Evolutionary conservation across 2,329 filamentous ascomycete genomes (phyloP).

Genomic region (Colletotrichum coccodes): DNA sequence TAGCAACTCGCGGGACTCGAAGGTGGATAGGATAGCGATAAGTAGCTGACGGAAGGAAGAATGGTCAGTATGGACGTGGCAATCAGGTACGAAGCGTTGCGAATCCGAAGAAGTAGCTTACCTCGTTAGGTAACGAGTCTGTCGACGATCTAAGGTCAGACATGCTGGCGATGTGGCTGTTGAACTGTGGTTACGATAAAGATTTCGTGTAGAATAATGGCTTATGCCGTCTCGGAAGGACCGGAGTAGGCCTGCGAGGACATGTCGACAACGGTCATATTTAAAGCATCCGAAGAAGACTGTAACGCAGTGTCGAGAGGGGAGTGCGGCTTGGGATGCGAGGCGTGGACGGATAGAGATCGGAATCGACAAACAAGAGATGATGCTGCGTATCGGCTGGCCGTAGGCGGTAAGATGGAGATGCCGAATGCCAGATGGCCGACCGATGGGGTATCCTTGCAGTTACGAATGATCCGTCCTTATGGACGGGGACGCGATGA

Average conservation of each 20-base stretch:
- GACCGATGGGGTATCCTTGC: neutral
- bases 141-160: slow-evolving; percentile 29
- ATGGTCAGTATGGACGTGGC: neutral
- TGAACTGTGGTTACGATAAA: neutral
- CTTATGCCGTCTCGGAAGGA: slow-evolving; percentile 15
- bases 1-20: slow-evolving; percentile 64
- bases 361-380: neutral
- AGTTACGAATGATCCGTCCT: neutral
- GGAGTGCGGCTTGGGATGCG: neutral
- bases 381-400: neutral
- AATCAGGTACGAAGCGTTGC: neutral
- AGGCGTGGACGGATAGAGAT: neutral
- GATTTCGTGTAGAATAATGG: neutral
- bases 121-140: slow-evolving; percentile 47
- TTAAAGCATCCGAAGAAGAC: slow-evolving; percentile 5
- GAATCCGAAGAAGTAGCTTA: slow-evolving; percentile 23
- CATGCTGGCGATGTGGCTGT: slow-evolving; percentile 9
- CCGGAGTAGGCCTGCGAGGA: neutral
- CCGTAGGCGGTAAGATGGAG: slow-evolving; percentile 15
- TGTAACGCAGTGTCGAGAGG: neutral
- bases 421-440: slow-evolving; percentile 19
- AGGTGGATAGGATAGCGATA: slow-evolving; percentile 57
- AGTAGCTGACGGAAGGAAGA: slow-evolving; percentile 54
- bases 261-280: slow-evolving; percentile 12
- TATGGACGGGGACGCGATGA: neutral